A percentile compares a stretch with the other conserved stretches of the same genome.
Evolutionary conservation across 1,284 basidiomycete genomes (phyloP).

Genomic region (Sanghuangporus weigelae): DNA sequence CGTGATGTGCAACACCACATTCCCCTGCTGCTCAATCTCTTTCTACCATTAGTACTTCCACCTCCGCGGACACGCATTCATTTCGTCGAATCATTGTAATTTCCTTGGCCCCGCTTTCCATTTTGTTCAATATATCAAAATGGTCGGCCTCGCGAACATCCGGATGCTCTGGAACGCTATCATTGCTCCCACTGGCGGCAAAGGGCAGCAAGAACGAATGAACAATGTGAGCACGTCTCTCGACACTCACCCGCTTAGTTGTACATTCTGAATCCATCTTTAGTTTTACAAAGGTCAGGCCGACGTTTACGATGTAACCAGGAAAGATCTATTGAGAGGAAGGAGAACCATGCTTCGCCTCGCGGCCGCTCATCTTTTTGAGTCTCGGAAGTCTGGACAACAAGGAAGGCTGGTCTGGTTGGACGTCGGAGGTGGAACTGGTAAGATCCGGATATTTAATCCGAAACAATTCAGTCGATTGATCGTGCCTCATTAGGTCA

Average conservation of each 20-base stretch:
- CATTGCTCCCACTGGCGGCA: constrained; percentile 33
- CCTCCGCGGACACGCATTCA: no score
- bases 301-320: constrained; percentile 64
- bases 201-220: constrained; percentile 38
- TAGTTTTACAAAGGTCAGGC: constrained; percentile 69
- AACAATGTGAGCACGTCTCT: constrained; percentile 32
- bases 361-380: constrained; percentile 63
- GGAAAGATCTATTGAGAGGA: constrained; percentile 57
- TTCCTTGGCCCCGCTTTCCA: no score
- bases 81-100: no score
- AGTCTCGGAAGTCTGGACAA: constrained; percentile 37
- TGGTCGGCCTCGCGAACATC: constrained; percentile 18
- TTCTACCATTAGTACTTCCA: no score
- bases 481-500: constrained; percentile 39
- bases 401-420: constrained; percentile 66
- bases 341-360: constrained; percentile 67
- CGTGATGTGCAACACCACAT: no score
- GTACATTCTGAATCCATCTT: background rate
- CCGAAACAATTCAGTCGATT: background rate
- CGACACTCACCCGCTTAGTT: background rate
- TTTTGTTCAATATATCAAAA: background rate
- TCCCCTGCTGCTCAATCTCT: no score
- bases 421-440: constrained; percentile 80
- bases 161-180: constrained; percentile 47
- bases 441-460: constrained; percentile 27